Percentiles rank a stretch among this genome's conserved stretches.
These are phyloP conservation scores for Hypoxylon sp. DNA, from an alignment of 2,329 filamentous ascomycete species.

Conservation along the genomic window DNA sequence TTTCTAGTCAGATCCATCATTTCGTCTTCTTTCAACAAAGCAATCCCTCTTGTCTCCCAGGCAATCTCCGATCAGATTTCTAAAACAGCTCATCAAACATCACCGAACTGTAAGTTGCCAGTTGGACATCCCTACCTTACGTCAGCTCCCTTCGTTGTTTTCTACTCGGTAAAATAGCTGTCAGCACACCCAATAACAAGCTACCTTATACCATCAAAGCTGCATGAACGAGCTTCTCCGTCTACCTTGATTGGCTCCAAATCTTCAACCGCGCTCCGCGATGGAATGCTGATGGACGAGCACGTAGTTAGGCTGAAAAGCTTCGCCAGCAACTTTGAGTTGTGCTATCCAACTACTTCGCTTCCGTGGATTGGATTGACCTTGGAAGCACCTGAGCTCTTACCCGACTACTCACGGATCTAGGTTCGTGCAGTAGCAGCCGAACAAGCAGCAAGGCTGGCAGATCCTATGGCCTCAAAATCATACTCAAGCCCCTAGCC, in stretches of 20 bases:
- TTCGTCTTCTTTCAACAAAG: slow-evolving; percentile 9
- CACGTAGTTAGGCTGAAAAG: slow-evolving; percentile 4
- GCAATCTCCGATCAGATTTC: slow-evolving; percentile 1
- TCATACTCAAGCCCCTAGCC: slow-evolving; percentile 7
- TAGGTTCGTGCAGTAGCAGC: slow-evolving; percentile 22
- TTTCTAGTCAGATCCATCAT: slow-evolving; percentile 1
- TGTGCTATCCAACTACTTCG: slow-evolving; percentile 14
- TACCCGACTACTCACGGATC: slow-evolving; percentile 13
- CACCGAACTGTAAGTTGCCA: slow-evolving; percentile 26
- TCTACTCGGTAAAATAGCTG: slow-evolving; percentile 1
- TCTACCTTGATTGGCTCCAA: slow-evolving; percentile 16
- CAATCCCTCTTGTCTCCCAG: neutral
- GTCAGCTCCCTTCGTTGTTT: slow-evolving; percentile 5
- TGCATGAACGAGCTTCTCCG: slow-evolving; percentile 15
- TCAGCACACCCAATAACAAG: slow-evolving; percentile 12
- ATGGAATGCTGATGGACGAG: slow-evolving; percentile 18
- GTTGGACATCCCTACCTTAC: neutral
- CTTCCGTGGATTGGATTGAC: slow-evolving; percentile 14
- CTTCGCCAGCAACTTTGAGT: slow-evolving; percentile 10
- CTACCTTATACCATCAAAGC: slow-evolving; percentile 10
- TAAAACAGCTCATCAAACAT: slow-evolving; percentile 13
- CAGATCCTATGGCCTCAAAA: slow-evolving; percentile 24
- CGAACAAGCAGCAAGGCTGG: slow-evolving; percentile 12
- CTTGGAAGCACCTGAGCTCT: slow-evolving; percentile 12
- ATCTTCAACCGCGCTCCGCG: slow-evolving; percentile 4